Conservation (phyloP, 805 yeast species). For the Scheffersomyces lignosus region DNA sequence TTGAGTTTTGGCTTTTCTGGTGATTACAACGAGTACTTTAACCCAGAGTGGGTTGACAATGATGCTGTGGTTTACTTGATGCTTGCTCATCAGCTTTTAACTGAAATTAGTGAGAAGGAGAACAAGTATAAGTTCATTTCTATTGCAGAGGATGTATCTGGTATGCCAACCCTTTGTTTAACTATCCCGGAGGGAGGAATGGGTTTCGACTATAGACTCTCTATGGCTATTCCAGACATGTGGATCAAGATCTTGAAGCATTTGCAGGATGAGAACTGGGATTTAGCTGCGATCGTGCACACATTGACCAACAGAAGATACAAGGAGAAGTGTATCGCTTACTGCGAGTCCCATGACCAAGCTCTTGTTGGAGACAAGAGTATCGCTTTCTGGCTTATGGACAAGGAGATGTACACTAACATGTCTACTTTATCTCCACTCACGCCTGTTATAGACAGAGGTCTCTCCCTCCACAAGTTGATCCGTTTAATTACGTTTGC, state of each 20-base stretch:
- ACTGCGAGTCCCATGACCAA: slow-evolving; percentile 95
- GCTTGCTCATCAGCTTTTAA: slow-evolving; percentile 83
- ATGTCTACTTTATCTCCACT: slow-evolving; percentile 78
- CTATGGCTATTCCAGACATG: slow-evolving; percentile 99
- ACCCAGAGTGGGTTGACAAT: slow-evolving; percentile 73
- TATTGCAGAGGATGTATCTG: slow-evolving; percentile 95
- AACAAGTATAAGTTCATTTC: slow-evolving; percentile 53
- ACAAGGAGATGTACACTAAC: slow-evolving; percentile 95
- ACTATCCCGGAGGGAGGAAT: slow-evolving; percentile 78
- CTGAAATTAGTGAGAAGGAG: slow-evolving; percentile 45
- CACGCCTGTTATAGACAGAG: slow-evolving; percentile 82
- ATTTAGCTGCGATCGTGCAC: slow-evolving; percentile 73
- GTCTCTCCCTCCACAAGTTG: slow-evolving; percentile 86
- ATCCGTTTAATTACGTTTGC: slow-evolving; percentile 84
- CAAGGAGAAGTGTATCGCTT: slow-evolving; percentile 84
- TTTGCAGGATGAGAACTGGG: slow-evolving; percentile 85
- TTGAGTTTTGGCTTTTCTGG: slow-evolving; percentile 89
- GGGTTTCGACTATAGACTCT: slow-evolving; percentile 90
- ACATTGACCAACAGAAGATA: slow-evolving; percentile 87
- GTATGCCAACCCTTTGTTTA: slow-evolving; percentile 92
- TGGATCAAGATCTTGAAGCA: slow-evolving; percentile 95
- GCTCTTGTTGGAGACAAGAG: slow-evolving; percentile 97
- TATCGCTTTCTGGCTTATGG: slow-evolving; percentile 97
- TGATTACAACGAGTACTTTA: slow-evolving; percentile 86
- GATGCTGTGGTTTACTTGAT: slow-evolving; percentile 87